phyloP scores from a whole-genome alignment of 495 filamentous ascomycete genomes.

The Neurospora pannonica region DNA sequence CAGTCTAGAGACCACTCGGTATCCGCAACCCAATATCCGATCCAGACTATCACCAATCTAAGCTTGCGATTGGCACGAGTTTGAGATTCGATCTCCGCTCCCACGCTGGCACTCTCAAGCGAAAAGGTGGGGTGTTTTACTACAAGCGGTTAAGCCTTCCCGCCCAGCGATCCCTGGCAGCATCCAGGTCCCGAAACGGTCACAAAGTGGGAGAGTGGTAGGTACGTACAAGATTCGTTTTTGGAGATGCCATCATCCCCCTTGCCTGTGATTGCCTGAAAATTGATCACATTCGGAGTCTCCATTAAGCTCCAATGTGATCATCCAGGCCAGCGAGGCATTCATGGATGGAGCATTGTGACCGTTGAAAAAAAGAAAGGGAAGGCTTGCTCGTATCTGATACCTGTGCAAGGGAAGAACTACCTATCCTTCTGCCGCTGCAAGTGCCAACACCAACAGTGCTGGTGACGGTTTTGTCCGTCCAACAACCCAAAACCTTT shows the following conservation, averaged over 20 bases:
- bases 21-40: not conserved
- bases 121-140: not conserved
- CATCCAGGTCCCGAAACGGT: not conserved
- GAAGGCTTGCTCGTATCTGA: not conserved
- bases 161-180: not conserved
- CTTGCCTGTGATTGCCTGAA: not conserved
- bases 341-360: not conserved
- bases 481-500: not conserved
- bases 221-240: not conserved
- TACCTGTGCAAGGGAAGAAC: not conserved
- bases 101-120: not conserved
- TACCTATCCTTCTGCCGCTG: not conserved
- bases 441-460: not conserved
- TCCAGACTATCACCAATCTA: not conserved
- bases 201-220: not conserved
- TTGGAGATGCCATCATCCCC: not conserved
- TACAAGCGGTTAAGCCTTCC: not conserved
- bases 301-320: not conserved
- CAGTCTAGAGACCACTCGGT: not conserved
- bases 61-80: not conserved
- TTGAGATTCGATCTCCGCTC: not conserved
- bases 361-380: not conserved
- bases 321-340: not conserved
- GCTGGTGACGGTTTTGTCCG: not conserved
- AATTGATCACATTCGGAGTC: not conserved